A percentile compares a stretch with the other conserved stretches of the same genome.
Conservation (phyloP, 306 rosid species). For the Trifolium pratense region DNA sequence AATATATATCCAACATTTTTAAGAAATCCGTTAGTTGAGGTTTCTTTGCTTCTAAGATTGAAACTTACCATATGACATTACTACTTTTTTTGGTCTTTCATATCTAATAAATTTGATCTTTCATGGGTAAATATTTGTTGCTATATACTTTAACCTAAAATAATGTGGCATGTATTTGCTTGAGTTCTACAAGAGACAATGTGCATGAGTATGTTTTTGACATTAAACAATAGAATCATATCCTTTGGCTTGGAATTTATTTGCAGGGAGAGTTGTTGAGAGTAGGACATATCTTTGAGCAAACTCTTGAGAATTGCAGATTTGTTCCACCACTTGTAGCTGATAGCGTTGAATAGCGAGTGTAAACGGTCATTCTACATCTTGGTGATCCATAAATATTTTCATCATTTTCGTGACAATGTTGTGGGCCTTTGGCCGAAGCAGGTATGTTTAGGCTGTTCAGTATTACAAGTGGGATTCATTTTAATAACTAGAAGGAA, state of each 20-base stretch:
- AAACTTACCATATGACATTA: background rate
- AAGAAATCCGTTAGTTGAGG: background rate
- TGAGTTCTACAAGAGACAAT: slow-evolving; percentile 19
- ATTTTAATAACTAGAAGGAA: slow-evolving; percentile 3
- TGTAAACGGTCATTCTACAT: slow-evolving; percentile 4
- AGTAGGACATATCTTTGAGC: slow-evolving; percentile 95
- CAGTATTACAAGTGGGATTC: slow-evolving; percentile 6
- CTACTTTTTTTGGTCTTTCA: background rate
- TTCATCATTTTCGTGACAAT: slow-evolving; percentile 24
- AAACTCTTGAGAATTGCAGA: slow-evolving; percentile 70
- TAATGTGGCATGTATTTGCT: slow-evolving; percentile 18
- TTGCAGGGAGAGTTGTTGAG: slow-evolving; percentile 81
- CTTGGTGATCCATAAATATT: slow-evolving; percentile 15
- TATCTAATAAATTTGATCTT: background rate
- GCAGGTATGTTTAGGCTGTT: slow-evolving; percentile 33
- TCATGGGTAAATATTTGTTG: background rate
- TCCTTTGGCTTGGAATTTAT: slow-evolving; percentile 18
- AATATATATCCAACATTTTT: too few species aligned
- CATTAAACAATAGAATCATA: slow-evolving; percentile 26
- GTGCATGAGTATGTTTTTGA: background rate
- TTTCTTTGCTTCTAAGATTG: slow-evolving; percentile 21
- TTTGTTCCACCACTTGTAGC: slow-evolving; percentile 85
- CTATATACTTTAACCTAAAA: slow-evolving; percentile 1
- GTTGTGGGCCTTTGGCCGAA: slow-evolving; percentile 29
- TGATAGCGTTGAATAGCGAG: slow-evolving; percentile 46